Evolutionary conservation across 768 basidiomycete genomes (phyloP), one percentile per base, ranked within the genome.

Genomic region (Boletus sp.): DNA sequence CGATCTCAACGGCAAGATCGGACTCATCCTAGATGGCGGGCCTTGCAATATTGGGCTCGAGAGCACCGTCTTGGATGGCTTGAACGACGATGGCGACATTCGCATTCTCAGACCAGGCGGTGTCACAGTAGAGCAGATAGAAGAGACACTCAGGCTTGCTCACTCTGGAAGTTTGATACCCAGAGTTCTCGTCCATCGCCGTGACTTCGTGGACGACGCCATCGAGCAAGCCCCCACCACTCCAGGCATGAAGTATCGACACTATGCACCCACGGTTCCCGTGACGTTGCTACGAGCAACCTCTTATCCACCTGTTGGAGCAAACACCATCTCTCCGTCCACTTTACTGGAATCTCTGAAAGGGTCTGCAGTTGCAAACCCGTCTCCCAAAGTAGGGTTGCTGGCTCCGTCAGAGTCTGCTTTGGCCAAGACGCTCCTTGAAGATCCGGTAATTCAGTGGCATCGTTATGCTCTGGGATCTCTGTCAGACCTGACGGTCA

Each of bases 181-280:
- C 3, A 74, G 72, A 15, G 87, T 93, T 29, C 76, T 93, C 50
- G 90, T 93, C 13, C 88, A 93, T 66, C 77, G 80, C 49, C 82
- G 90, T 13, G 91, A 96, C 69, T 95, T 85, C 64, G 61, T 73
- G 32, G 89, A 90, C 63, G 76, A 81, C 37, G 70, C 70, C n/a
- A 75, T 89, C 53, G 90, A 93, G 68, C 75, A 77, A 37, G 81
- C 85, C 0, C 97, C 97, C 9, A 93, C 93, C 8, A 98, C 97
- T 0, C 97, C 97, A 2, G 97, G 97, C 32, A 97, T 98, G 95
- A 99, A 99, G 73, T 99, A 99, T 70, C 83, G 88, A 47, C 97
- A 99, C 73, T 99, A 99, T 69, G 89, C 95, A 23, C 97, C 97
- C 2, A 75, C 86, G 1, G 85, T 94, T 5, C 93, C 93, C 2